A percentile compares a stretch with the other conserved stretches of the same genome.
These are phyloP conservation scores for Amphirosellinia nigrospora DNA, from an alignment of 495 filamentous ascomycete genomes.

Conservation along the genomic window DNA sequence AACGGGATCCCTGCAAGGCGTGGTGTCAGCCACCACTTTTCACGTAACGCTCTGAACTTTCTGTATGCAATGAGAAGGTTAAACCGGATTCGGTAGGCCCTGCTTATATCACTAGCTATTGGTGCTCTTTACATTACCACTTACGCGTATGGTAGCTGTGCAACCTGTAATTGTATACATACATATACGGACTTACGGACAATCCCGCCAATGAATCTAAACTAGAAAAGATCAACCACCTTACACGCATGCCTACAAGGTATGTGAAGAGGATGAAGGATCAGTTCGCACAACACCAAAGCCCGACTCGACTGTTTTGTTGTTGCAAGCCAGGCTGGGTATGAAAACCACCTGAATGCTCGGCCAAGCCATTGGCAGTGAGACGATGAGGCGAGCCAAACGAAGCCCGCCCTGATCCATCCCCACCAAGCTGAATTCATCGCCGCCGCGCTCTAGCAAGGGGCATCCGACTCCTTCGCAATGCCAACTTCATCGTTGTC, in stretches of 20 bases:
- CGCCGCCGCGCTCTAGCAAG: not conserved
- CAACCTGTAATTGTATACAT: not conserved
- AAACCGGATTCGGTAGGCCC: not conserved
- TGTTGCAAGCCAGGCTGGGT: not conserved
- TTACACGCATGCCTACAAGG: constrained; percentile 2
- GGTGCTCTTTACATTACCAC: not conserved
- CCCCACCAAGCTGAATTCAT: not conserved
- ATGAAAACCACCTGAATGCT: constrained; percentile 12
- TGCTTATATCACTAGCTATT: not conserved
- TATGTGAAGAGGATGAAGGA: constrained; percentile 1
- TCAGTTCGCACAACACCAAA: not conserved
- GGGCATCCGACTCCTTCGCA: not conserved
- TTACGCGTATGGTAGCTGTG: not conserved
- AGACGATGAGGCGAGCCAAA: constrained; percentile 9
- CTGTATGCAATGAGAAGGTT: not conserved
- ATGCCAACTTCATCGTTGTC: constrained; percentile 23
- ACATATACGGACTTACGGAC: not conserved
- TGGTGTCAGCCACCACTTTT: not conserved
- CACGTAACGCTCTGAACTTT: not conserved
- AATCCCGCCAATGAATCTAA: not conserved
- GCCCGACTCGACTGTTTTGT: not conserved
- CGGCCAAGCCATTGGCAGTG: constrained; percentile 15
- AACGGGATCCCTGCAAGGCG: not conserved
- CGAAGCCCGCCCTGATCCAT: not conserved
- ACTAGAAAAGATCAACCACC: not conserved